These are phyloP conservation scores for Penicillium thymicola DNA, from an alignment of 2,329 filamentous ascomycete species.

Conservation along the genomic window DNA sequence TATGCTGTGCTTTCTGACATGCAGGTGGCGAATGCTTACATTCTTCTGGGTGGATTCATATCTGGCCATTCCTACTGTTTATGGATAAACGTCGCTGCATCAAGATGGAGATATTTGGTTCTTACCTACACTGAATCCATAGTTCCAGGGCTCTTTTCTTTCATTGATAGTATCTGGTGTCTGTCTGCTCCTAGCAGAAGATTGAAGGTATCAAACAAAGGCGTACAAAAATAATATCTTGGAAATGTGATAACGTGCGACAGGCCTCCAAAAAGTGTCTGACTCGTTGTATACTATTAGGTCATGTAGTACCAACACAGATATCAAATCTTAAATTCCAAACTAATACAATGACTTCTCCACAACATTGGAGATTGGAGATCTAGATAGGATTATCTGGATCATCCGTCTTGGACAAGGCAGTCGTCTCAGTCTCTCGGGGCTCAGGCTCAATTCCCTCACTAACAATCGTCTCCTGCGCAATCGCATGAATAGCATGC, in stretches of 20 bases:
- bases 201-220: neutral
- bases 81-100: neutral
- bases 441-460: slow-evolving; percentile 21
- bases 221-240: neutral
- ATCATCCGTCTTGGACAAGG: slow-evolving; percentile 12
- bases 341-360: neutral
- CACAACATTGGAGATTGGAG: too few relatives aligned
- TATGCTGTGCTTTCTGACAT: neutral
- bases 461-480: slow-evolving; percentile 22
- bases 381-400: slow-evolving; percentile 2
- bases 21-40: slow-evolving; percentile 7
- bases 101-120: too few relatives aligned
- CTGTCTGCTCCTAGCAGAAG: neutral
- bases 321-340: neutral
- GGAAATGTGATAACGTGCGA: neutral
- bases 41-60: neutral
- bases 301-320: too few relatives aligned
- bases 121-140: neutral
- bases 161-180: neutral
- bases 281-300: neutral
- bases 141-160: neutral
- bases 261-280: neutral
- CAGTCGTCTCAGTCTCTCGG: neutral
- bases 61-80: neutral
- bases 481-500: slow-evolving; percentile 41